These are phyloP conservation scores for Euclidium syriacum DNA, from an alignment of 345 rosid species.

Conservation along the genomic window DNA sequence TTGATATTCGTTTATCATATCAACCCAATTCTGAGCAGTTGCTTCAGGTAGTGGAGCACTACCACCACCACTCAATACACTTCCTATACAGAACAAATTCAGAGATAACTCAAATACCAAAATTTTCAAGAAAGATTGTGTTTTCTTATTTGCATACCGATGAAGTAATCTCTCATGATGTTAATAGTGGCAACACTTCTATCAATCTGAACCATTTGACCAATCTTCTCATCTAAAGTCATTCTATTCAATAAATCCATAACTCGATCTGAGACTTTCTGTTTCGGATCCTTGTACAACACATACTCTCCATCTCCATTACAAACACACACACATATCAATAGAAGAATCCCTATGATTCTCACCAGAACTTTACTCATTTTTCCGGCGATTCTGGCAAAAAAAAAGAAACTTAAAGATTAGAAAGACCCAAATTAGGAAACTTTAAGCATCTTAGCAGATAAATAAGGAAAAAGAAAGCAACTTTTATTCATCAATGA, in stretches of 20 bases:
- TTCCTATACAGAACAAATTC: constrained; percentile 40
- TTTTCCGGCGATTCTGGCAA: constrained; percentile 12
- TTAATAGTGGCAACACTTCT: constrained; percentile 40
- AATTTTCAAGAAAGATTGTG: neutral
- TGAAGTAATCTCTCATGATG: constrained; percentile 40
- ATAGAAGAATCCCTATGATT: constrained; percentile 22
- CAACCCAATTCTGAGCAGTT: constrained; percentile 63
- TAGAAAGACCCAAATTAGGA: neutral
- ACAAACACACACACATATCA: constrained; percentile 32
- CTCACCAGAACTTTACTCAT: constrained; percentile 27
- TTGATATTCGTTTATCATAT: constrained; percentile 68
- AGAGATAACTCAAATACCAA: neutral
- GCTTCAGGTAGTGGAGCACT: constrained; percentile 74
- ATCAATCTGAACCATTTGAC: constrained; percentile 59
- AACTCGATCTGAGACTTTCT: constrained; percentile 36
- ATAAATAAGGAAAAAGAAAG: constrained; percentile 13
- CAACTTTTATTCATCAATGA: constrained; percentile 5
- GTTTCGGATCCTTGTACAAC: constrained; percentile 46
- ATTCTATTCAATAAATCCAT: constrained; percentile 40
- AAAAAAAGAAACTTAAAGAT: constrained; percentile 2
- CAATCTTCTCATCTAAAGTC: constrained; percentile 57
- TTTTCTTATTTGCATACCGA: constrained; percentile 31
- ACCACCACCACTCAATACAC: constrained; percentile 88
- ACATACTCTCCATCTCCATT: constrained; percentile 36
- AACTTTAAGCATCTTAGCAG: neutral